These are phyloP conservation scores for Dichotomocladium elegans DNA, from an alignment of 371 early-diverging fungal species.

Conservation along the genomic window DNA sequence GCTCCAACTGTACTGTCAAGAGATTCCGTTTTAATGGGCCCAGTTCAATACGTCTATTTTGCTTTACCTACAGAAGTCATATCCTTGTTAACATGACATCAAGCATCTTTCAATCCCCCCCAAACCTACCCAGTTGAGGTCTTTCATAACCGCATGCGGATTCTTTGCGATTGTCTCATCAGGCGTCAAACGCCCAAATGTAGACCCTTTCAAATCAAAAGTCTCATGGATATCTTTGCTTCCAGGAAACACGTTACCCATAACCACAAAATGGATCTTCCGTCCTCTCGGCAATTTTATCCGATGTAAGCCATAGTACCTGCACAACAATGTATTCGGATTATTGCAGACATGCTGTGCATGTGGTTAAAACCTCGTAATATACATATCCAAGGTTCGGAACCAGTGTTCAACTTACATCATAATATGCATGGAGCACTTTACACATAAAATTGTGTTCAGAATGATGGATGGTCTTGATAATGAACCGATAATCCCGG, in stretches of 20 bases:
- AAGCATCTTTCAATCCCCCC: slow-evolving; percentile 28
- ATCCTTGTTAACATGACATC: not conserved
- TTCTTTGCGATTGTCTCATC: slow-evolving; percentile 69
- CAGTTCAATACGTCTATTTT: slow-evolving; percentile 66
- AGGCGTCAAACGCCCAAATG: slow-evolving; percentile 78
- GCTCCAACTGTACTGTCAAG: slow-evolving; percentile 78
- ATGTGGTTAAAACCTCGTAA: not conserved
- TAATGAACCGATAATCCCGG: slow-evolving; percentile 95
- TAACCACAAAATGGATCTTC: slow-evolving; percentile 97
- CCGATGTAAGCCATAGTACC: slow-evolving; percentile 93
- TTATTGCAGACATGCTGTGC: slow-evolving; percentile 74
- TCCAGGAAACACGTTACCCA: slow-evolving; percentile 97
- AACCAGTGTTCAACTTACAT: slow-evolving; percentile 33
- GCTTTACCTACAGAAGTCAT: slow-evolving; percentile 19
- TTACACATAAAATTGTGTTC: slow-evolving; percentile 91
- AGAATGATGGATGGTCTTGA: slow-evolving; percentile 93
- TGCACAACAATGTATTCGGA: slow-evolving; percentile 89
- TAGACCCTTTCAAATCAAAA: slow-evolving; percentile 95
- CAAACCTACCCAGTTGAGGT: slow-evolving; percentile 93
- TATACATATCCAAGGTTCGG: too few relatives aligned
- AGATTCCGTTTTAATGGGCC: slow-evolving; percentile 75
- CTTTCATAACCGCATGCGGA: slow-evolving; percentile 88
- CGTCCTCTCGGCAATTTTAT: slow-evolving; percentile 89
- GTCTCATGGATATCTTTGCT: slow-evolving; percentile 94
- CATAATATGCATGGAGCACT: slow-evolving; percentile 81